phyloP scores from a whole-genome alignment of 2,329 filamentous ascomycete genomes.

The Epichloe coenophiala region DNA sequence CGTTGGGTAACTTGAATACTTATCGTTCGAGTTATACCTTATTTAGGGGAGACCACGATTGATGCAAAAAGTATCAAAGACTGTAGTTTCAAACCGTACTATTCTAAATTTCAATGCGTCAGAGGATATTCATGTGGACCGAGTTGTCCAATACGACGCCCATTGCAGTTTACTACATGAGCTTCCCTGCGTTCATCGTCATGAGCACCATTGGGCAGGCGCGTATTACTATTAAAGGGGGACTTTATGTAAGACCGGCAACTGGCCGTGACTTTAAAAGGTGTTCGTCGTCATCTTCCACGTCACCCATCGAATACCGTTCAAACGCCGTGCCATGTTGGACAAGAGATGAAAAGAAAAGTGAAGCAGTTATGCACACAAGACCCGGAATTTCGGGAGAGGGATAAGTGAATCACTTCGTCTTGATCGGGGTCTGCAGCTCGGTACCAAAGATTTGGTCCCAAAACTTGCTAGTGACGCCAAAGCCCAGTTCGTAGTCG shows the following conservation, averaged over 20 bases:
- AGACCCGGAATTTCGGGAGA: neutral
- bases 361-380: slow-evolving; percentile 3
- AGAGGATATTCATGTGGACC: neutral
- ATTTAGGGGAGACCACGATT: too few relatives aligned
- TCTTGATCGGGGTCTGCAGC: slow-evolving; percentile 33
- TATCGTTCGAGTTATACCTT: too few relatives aligned
- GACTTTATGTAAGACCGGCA: neutral
- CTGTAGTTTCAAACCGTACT: too few relatives aligned
- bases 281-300: neutral
- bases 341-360: slow-evolving; percentile 3
- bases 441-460: slow-evolving; percentile 85
- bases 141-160: neutral
- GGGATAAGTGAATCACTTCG: slow-evolving; percentile 12
- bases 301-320: neutral
- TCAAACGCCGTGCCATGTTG: slow-evolving; percentile 5
- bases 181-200: slow-evolving; percentile 1
- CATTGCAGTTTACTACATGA: neutral
- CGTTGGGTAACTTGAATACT: too few relatives aligned
- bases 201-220: neutral
- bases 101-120: too few relatives aligned
- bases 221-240: neutral
- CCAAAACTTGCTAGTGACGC: slow-evolving; percentile 94
- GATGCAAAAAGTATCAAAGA: too few relatives aligned
- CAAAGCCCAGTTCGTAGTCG: slow-evolving; percentile 95
- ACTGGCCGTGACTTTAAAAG: neutral